phyloP scores from a whole-genome alignment of 768 basidiomycete species.

The Pleurotus ostreatus region DNA sequence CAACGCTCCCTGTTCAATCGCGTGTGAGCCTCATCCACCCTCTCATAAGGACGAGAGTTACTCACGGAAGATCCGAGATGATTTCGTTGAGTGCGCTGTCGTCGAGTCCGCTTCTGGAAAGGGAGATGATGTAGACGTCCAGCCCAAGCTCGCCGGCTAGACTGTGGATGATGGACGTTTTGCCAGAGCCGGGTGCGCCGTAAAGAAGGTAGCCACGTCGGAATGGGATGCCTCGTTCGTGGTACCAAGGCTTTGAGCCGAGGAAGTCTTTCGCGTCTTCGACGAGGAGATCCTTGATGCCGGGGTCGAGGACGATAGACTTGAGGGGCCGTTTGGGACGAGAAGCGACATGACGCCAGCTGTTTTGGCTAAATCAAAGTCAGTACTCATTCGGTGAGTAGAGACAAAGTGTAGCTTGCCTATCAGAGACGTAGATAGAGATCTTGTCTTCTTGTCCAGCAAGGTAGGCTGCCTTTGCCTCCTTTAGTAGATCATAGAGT shows the following conservation, averaged over 20 bases:
- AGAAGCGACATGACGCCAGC: slow-evolving; percentile 53
- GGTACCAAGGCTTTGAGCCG: slow-evolving; percentile 66
- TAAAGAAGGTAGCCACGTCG: slow-evolving; percentile 77
- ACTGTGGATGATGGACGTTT: slow-evolving; percentile 73
- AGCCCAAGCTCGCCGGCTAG: slow-evolving; percentile 76
- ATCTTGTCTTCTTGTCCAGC: slow-evolving; percentile 49
- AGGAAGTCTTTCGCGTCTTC: slow-evolving; percentile 73
- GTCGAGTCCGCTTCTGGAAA: slow-evolving; percentile 60
- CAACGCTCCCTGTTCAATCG: slow-evolving; percentile 36
- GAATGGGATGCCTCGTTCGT: slow-evolving; percentile 76
- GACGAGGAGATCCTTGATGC: slow-evolving; percentile 59
- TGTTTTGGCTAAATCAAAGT: slow-evolving; percentile 18
- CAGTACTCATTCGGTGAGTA: not conserved
- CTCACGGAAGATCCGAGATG: slow-evolving; percentile 55
- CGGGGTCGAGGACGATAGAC: slow-evolving; percentile 70
- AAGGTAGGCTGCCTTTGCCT: slow-evolving; percentile 49
- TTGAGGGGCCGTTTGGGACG: slow-evolving; percentile 62
- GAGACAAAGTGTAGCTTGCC: slow-evolving; percentile 18
- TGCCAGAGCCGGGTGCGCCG: slow-evolving; percentile 75
- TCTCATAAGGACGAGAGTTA: not conserved
- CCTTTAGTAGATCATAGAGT: slow-evolving; percentile 49
- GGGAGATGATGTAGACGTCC: slow-evolving; percentile 69
- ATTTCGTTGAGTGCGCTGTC: slow-evolving; percentile 55
- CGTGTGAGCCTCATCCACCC: too few species aligned
- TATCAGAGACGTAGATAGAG: slow-evolving; percentile 47